Percentiles rank a stretch among this genome's conserved stretches.
Evolutionary conservation across 2,329 filamentous ascomycete species (phyloP).

Genomic region (Penicillium rolfsii): DNA sequence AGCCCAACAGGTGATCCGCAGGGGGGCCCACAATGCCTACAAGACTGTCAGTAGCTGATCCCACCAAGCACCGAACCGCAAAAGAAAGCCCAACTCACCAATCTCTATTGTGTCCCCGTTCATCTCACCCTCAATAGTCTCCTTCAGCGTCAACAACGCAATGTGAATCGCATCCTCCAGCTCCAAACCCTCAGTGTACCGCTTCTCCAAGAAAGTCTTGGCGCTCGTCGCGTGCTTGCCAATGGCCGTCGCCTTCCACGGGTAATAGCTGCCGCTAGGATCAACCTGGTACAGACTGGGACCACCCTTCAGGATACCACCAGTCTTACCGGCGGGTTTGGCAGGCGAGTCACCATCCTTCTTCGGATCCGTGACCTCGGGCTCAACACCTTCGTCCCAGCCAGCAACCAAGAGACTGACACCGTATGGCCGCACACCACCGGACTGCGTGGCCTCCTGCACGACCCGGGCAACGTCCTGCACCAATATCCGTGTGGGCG

Average conservation of each 20-base stretch:
- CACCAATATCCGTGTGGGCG: constrained; percentile 97
- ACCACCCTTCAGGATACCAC: constrained; percentile 91
- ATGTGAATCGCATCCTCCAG: constrained; percentile 98
- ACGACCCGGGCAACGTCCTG: constrained; percentile 97
- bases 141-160: constrained; percentile 93
- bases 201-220: constrained; percentile 99
- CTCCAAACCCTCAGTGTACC: constrained; percentile 96
- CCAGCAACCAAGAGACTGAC: constrained; percentile 94
- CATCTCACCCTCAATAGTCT: constrained; percentile 99
- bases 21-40: constrained; percentile 92
- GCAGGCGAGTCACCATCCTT: constrained; percentile 57
- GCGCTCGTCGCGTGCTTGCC: constrained; percentile 98
- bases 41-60: constrained; percentile 9
- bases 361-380: constrained; percentile 70
- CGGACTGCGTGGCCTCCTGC: constrained; percentile 98
- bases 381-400: constrained; percentile 96
- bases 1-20: constrained; percentile 87
- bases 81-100: constrained; percentile 59
- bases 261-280: constrained; percentile 97
- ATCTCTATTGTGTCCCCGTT: constrained; percentile 98
- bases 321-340: constrained; percentile 82
- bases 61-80: background rate
- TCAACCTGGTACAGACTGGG: constrained; percentile 99
- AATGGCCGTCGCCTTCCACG: constrained; percentile 99
- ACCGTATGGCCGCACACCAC: constrained; percentile 94